Evolutionary conservation across 108 stramenopile genomes (phyloP), one percentile per base, ranked within the genome.

Genomic region (Pseudonitzschia pungens): DNA sequence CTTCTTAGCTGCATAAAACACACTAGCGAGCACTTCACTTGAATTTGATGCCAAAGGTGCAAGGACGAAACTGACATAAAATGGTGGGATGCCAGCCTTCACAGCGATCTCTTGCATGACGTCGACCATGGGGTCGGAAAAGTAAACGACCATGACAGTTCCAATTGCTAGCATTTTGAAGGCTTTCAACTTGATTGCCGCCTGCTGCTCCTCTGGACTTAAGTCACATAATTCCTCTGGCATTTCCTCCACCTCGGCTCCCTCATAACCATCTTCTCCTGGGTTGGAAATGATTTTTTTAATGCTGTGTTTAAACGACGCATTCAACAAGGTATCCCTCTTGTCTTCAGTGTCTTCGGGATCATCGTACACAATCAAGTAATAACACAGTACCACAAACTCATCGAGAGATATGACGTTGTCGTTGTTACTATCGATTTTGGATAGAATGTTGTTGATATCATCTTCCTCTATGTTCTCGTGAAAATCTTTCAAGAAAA

Each of bases 101-200:
- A 68, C 76, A 11, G 97, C 97, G 54, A 98, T 84, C 73, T 94
- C 96, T 26, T 90, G 79, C 81, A 99, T 77, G 26, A 98, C 97
- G 71, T 98, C 97, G 12, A 99, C 97, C 97, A 99, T 98, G 8
- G 98, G 97, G 78, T 99, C 98, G 12, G 90, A 90, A 69, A 99
- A 97, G 28, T 96, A 59, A 29, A 98, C 70, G 29, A 99, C 97
- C 22, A 99, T 72, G 14, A 72, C 45, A 33, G 97, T 96, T 33
- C 98, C 98, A 32, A 93, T 53, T 7, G 78, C 52, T 40, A 99
- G 91, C 85, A 96, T 95, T 10, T 50, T 43, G 65, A 96, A 90
- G 31, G 97, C 93, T 68, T 89, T 84, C 55, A 80, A 59, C 69
- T 95, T 96, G 78, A 98, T 92, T 32, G 84, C 85, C 20, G 29